Percentiles rank a stretch among this genome's conserved stretches.
Conservation (phyloP, 2,329 filamentous ascomycete species). For the Colletotrichum paranaense region DNA sequence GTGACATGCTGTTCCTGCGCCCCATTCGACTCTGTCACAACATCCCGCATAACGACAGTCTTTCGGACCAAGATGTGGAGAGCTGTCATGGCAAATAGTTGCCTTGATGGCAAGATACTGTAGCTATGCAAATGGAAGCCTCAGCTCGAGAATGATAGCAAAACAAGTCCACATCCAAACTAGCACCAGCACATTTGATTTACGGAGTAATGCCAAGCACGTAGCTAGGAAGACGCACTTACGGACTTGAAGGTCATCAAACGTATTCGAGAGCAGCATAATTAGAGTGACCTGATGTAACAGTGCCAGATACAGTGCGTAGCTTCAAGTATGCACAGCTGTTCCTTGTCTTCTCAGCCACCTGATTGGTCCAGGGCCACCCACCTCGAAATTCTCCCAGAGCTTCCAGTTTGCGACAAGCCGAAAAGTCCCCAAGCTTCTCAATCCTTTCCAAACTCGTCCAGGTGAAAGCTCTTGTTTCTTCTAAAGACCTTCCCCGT, state of each 20-base stretch:
- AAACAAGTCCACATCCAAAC: background rate
- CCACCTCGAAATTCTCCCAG: slow-evolving; percentile 31
- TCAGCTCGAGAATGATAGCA: background rate
- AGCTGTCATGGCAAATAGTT: background rate
- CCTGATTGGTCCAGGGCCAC: slow-evolving; percentile 23
- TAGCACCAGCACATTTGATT: background rate
- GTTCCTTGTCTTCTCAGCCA: slow-evolving; percentile 20
- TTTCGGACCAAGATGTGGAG: background rate
- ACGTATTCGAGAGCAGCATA: background rate
- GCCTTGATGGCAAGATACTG: background rate
- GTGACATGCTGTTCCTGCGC: background rate
- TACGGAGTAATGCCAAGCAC: background rate
- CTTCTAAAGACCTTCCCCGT: background rate
- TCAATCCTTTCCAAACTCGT: background rate
- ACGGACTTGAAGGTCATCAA: background rate
- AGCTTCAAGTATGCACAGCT: background rate
- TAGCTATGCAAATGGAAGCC: background rate
- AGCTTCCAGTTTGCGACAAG: slow-evolving; percentile 29
- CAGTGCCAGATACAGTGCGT: slow-evolving; percentile 3
- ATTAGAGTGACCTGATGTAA: background rate
- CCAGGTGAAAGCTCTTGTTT: background rate
- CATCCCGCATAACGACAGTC: background rate
- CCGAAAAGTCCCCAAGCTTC: background rate
- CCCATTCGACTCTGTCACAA: background rate
- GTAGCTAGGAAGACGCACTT: too few species aligned